Percentiles rank a stretch among this genome's conserved stretches.
phyloP scores from a whole-genome alignment of 176 grass and related monocot genomes.

The Carex myosuroides region DNA sequence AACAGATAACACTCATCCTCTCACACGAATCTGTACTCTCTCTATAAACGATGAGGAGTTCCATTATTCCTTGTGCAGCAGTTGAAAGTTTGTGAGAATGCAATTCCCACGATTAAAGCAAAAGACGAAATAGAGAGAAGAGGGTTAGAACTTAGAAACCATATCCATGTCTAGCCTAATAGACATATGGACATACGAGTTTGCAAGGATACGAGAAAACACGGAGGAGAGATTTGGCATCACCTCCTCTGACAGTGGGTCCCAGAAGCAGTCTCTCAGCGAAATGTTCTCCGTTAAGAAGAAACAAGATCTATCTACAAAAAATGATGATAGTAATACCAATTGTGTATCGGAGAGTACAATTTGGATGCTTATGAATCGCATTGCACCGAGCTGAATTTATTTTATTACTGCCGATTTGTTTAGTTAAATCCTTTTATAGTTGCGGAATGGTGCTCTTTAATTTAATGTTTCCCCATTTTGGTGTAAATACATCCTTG shows the following conservation, averaged over 20 bases:
- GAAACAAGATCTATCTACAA: background rate
- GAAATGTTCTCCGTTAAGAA: background rate
- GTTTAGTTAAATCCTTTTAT: background rate
- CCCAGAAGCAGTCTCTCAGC: background rate
- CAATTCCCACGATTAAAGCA: background rate
- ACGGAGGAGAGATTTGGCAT: background rate
- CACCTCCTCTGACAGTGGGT: background rate
- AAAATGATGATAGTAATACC: background rate
- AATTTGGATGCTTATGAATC: slow-evolving; percentile 36
- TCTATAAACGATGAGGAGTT: background rate
- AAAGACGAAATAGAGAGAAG: background rate
- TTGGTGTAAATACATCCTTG: background rate
- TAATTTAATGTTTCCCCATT: background rate
- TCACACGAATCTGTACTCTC: background rate
- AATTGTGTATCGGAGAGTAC: slow-evolving; percentile 21
- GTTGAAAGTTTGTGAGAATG: background rate
- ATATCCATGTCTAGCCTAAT: slow-evolving; percentile 29
- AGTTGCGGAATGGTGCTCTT: background rate
- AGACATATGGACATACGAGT: slow-evolving; percentile 28
- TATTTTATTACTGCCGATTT: background rate
- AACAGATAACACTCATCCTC: background rate
- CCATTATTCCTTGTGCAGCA: background rate
- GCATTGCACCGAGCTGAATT: slow-evolving; percentile 6
- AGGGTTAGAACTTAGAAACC: background rate
- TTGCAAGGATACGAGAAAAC: slow-evolving; percentile 11